These are phyloP conservation scores for Vicia faba DNA, from an alignment of 306 rosid species.

Conservation along the genomic window DNA sequence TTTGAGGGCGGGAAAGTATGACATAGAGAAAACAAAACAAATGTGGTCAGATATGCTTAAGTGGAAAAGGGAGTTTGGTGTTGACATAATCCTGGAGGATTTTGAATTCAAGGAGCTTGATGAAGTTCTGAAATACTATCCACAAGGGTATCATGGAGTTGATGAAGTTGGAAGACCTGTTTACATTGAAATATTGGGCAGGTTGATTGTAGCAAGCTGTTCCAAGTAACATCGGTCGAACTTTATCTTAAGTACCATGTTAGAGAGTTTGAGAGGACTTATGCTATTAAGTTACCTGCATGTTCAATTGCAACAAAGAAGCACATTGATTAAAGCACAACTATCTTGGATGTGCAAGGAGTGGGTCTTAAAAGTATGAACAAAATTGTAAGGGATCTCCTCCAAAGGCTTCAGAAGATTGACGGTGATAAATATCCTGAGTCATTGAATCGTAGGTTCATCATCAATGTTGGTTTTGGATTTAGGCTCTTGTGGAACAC, in stretches of 20 bases:
- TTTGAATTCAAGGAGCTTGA: too few species aligned
- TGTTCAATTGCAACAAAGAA: constrained; percentile 85
- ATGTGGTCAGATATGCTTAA: too few species aligned
- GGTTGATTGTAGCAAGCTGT: constrained; percentile 70
- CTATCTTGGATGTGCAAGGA: constrained; percentile 98
- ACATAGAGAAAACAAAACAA: constrained; percentile 85
- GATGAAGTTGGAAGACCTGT: constrained; percentile 88
- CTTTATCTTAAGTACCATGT: constrained; percentile 88
- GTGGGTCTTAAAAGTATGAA: too few species aligned
- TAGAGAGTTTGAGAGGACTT: constrained; percentile 87
- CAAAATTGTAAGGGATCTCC: too few species aligned
- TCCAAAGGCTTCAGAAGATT: too few species aligned
- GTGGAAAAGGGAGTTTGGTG: too few species aligned
- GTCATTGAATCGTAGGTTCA: too few species aligned
- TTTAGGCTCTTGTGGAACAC: too few species aligned
- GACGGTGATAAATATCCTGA: too few species aligned
- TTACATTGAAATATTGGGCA: constrained; percentile 89
- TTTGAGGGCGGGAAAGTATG: constrained; percentile 89
- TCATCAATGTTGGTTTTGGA: too few species aligned
- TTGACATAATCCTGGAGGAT: too few species aligned
- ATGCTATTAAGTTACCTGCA: constrained; percentile 75
- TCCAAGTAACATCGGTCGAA: constrained; percentile 91
- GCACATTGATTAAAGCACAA: constrained; percentile 93
- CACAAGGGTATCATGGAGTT: constrained; percentile 90
- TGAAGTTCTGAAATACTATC: too few species aligned